These are phyloP conservation scores for Cladosporium sp. DNA, from an alignment of 2,329 filamentous ascomycete genomes.

Conservation along the genomic window DNA sequence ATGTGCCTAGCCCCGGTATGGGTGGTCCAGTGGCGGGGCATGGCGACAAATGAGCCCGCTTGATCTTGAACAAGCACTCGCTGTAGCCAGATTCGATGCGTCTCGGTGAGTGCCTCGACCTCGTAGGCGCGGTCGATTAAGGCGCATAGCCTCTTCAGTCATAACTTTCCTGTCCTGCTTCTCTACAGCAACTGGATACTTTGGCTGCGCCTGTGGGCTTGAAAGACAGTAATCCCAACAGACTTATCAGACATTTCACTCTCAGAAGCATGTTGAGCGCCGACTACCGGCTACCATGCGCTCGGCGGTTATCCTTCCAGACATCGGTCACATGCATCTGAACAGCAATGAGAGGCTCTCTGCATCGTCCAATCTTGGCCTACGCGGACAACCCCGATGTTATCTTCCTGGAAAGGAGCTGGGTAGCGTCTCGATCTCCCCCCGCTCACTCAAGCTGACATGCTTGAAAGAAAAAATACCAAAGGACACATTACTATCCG, in stretches of 20 bases:
- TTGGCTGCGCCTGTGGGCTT: not conserved
- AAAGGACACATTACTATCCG: not conserved
- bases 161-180: not conserved
- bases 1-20: conserved; percentile 19
- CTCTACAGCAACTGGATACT: not conserved
- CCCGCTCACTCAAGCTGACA: not conserved
- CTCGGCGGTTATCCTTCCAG: not conserved
- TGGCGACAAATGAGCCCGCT: conserved; percentile 17
- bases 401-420: not conserved
- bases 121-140: not conserved
- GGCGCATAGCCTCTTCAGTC: not conserved
- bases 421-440: not conserved
- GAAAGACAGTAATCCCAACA: not conserved
- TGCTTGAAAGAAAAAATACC: not conserved
- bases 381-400: not conserved
- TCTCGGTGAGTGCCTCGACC: not conserved
- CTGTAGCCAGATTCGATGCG: not conserved
- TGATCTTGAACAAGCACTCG: not conserved
- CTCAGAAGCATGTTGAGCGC: not conserved
- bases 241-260: not conserved
- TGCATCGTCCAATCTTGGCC: not conserved
- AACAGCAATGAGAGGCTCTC: not conserved
- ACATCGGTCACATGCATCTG: not conserved
- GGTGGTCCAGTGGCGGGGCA: conserved; percentile 9
- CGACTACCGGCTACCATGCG: not conserved